phyloP scores from a whole-genome alignment of 1,139 yeast species.

The Kodamaea anthophila region DNA sequence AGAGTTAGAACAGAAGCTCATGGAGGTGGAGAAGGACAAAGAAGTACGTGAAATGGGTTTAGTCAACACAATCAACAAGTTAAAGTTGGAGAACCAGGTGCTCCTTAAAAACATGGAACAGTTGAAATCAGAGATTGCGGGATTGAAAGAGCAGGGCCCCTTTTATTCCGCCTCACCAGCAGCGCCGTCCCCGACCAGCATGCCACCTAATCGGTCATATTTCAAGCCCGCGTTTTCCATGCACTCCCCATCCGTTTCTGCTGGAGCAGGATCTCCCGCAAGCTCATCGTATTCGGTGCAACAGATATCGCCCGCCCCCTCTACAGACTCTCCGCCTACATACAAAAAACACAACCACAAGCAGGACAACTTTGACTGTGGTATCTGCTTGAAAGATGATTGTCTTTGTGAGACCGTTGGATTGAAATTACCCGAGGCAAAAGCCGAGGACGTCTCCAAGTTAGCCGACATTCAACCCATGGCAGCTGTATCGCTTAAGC shows the following conservation, averaged over 20 bases:
- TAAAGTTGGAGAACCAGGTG: constrained; percentile 36
- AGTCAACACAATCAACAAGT: constrained; percentile 40
- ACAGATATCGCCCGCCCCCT: constrained; percentile 52
- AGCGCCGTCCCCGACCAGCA: constrained; percentile 2
- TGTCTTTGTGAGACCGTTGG: constrained; percentile 70
- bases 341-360: constrained; percentile 13
- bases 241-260: constrained; percentile 9
- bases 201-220: constrained; percentile 1
- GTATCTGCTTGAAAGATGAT: constrained; percentile 62
- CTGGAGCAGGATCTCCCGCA: constrained; percentile 9
- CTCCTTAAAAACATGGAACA: constrained; percentile 33
- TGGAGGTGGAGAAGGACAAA: constrained; percentile 61
- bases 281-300: constrained; percentile 31
- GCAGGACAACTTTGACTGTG: constrained; percentile 42
- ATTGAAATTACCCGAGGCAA: constrained; percentile 23
- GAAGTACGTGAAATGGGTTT: constrained; percentile 57
- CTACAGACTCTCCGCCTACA: constrained; percentile 36
- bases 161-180: constrained; percentile 1
- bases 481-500: constrained; percentile 54
- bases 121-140: constrained; percentile 18
- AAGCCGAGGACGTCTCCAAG: constrained; percentile 13
- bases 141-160: constrained; percentile 8
- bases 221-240: constrained; percentile 7
- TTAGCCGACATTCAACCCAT: constrained; percentile 45
- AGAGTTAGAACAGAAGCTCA: constrained; percentile 39